A percentile compares a stretch with the other conserved stretches of the same genome.
Evolutionary conservation across 148 eudicot species (phyloP).

Genomic region (Polygonum maritimum): DNA sequence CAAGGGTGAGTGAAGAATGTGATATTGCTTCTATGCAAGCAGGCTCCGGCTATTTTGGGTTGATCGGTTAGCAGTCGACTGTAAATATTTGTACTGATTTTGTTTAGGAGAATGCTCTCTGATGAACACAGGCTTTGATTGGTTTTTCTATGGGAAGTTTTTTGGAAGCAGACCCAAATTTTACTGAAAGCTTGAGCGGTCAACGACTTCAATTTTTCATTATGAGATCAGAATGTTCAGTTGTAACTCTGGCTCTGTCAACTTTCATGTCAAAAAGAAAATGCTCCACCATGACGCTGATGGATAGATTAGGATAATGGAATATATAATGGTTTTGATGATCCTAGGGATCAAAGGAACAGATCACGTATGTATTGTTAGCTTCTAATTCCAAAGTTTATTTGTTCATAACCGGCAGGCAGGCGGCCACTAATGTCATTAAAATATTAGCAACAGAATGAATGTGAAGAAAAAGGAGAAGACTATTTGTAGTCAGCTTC

Average conservation of each 20-base stretch:
- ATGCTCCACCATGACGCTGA: neutral
- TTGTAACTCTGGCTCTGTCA: neutral
- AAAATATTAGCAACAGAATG: neutral
- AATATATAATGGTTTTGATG: neutral
- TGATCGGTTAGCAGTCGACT: neutral
- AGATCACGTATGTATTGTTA: neutral
- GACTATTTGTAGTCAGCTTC: neutral
- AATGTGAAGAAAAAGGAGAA: neutral
- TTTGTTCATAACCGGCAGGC: neutral
- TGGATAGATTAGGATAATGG: neutral
- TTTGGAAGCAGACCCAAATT: neutral
- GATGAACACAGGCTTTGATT: neutral
- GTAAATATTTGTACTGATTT: conserved; percentile 2
- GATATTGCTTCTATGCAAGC: neutral
- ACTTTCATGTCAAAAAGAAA: neutral
- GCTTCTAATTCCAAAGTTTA: neutral
- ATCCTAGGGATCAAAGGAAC: neutral
- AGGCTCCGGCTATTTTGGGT: neutral
- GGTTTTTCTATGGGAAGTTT: neutral
- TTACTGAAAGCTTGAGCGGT: too few species aligned
- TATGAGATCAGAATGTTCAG: too few species aligned
- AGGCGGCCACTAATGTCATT: neutral
- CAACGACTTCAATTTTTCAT: too few species aligned
- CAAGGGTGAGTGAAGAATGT: neutral
- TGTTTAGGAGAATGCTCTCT: neutral